Evolutionary conservation across 2,329 filamentous ascomycete species (phyloP).

Genomic region (Nigrospora sphaerica): DNA sequence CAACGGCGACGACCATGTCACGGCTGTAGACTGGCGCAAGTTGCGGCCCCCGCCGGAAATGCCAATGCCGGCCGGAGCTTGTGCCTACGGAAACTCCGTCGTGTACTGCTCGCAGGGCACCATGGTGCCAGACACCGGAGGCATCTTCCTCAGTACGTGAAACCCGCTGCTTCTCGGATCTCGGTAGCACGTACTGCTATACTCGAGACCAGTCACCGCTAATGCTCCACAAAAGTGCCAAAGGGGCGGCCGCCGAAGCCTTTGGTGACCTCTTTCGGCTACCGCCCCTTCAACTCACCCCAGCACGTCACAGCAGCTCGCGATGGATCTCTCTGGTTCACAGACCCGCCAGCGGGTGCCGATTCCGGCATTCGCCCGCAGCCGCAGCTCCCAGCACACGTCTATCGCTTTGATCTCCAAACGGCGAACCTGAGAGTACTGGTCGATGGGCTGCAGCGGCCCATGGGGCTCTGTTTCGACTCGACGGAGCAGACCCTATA

Average conservation of each 20-base stretch:
- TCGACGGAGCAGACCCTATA: constrained; percentile 32
- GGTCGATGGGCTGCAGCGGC: constrained; percentile 36
- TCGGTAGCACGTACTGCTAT: too few species aligned
- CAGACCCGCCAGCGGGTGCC: constrained; percentile 36
- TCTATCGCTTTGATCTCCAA: constrained; percentile 36
- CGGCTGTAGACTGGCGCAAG: constrained; percentile 30
- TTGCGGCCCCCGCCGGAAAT: constrained; percentile 33
- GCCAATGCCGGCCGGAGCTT: constrained; percentile 34
- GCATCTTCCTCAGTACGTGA: constrained; percentile 17
- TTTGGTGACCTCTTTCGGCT: constrained; percentile 34
- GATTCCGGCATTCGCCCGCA: constrained; percentile 34
- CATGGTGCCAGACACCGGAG: constrained; percentile 12
- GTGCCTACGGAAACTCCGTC: constrained; percentile 31
- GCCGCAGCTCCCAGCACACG: constrained; percentile 37
- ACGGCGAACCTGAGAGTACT: constrained; percentile 36
- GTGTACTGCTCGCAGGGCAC: constrained; percentile 35
- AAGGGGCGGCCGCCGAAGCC: constrained; percentile 20
- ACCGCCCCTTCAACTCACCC: constrained; percentile 38
- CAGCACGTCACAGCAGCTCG: constrained; percentile 30
- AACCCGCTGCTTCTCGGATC: too few species aligned
- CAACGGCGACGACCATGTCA: constrained; percentile 16
- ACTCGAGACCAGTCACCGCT: too few species aligned
- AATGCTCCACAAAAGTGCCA: constrained; percentile 13
- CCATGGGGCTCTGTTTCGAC: constrained; percentile 32
- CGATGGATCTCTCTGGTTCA: constrained; percentile 41